Evolutionary conservation across 2,329 filamentous ascomycete species (phyloP), one percentile per base, ranked within the genome.

Genomic region (Blumeria graminis): DNA sequence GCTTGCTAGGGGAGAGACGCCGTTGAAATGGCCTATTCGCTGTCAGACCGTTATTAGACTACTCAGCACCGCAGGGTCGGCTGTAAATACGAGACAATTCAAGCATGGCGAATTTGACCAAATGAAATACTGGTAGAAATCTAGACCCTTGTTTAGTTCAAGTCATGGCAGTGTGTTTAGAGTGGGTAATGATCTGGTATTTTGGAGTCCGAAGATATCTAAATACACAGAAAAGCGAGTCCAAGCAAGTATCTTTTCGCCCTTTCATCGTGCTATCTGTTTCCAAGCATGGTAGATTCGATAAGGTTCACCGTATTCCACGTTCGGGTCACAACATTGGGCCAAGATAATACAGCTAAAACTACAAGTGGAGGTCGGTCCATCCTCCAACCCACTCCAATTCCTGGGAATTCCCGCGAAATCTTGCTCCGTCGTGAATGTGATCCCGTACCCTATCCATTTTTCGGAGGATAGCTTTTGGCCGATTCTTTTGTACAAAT

Each of bases 331-430:
- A 34, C 38, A 46, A 35, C 33, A 6, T 14, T 18, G 16, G 39
- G 38, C 13, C 22, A 55, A 58, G 54, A 56, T 59, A 46, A 60
- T 59, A 56, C 55, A 57, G 58, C 56, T 48, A 60, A 63, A 59
- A 65, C 64, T 65, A 81, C 77, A 79, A 80, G 76, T 78, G 78
- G 68, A 73, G 67, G 68, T 64, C 68, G 69, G 85, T 81, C 80
- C 86, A 93, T 72, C 85, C 86, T 74, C 88, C 88, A 80, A 94
- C 86, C 82, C 90, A 94, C 79, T 94, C 88, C 74, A 89, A 72
- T 66, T 90, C 77, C 71, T 84, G 82, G 66, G 74, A 69, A 63
- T 65, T 76, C 71, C 82, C 81, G 46, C 65, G 62, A 43, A 76
- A 76, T 65, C 71, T 73, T 60, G 83, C 80, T 65, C 77, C 73